Base-by-base conservation (phyloP, 1,284 basidiomycete species). In the Entoloma clypeatum region DNA sequence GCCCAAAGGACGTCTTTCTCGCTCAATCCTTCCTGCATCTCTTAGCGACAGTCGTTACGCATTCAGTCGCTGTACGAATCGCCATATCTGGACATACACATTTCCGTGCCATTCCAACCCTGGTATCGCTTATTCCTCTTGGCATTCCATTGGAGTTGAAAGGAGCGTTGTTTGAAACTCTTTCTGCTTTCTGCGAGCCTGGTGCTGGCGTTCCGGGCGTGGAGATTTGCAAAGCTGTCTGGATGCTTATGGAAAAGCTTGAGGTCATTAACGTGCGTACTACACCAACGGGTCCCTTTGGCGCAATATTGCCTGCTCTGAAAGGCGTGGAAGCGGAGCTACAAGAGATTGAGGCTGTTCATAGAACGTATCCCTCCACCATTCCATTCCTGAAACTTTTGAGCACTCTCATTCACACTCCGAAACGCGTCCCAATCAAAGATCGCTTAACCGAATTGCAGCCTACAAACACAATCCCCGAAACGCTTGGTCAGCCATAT, bases 141-240 rank as follows among this genome's bases (percentile, higher is more conserved):
- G 78, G 85, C 7, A 76, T 93, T 13, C 88, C 91, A 0, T 68
- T 95, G n/a, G 92, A 97, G 55, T 74, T 98, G 41, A 97, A 97
- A 56, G 92, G 92, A 1, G 79, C 85, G 1, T 68, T 96, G 1
- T 84, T 97, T 45, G 79, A 91, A 25, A 82, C 91, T 0, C 70
- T 96, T 4, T 76, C 89, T 0, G 85, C 92, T 0, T 97, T 98
- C 65, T 89, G 86, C 53, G 71, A 77, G 37, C 81, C 86, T 13
- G 86, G 81, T 10, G 85, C 80, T 0, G 86, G 87, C 4, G 57
- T 66, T 5, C 68, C 79, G 3, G 89, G 87, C 16, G 76, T 86
- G 10, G 87, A 92, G 50, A 80, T 93, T 23, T 87, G 89, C 56
- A 79, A 78, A 48, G 78, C 80, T 3, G 79, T 93, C 2, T 95